phyloP scores from a whole-genome alignment of 2,329 filamentous ascomycete species.

The Aspergillus pseudoterreus region DNA sequence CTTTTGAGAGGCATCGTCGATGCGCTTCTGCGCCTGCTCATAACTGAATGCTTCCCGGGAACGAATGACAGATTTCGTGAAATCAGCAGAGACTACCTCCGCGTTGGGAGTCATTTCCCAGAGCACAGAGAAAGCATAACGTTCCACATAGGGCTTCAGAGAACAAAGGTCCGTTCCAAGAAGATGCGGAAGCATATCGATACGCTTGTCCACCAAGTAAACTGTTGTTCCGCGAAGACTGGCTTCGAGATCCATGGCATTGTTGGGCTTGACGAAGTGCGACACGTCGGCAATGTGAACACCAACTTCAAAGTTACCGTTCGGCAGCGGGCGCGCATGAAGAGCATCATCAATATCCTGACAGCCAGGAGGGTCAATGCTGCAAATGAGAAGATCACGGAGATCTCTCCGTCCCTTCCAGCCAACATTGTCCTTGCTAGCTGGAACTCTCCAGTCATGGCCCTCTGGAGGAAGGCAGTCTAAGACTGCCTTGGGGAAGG shows the following conservation, averaged over 20 bases:
- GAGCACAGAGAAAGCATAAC: slow-evolving; percentile 77
- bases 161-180: slow-evolving; percentile 96
- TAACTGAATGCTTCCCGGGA: slow-evolving; percentile 97
- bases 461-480: slow-evolving; percentile 90
- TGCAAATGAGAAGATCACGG: slow-evolving; percentile 83
- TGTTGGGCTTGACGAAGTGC: slow-evolving; percentile 95
- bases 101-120: slow-evolving; percentile 88
- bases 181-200: slow-evolving; percentile 97
- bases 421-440: slow-evolving; percentile 72
- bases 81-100: slow-evolving; percentile 78
- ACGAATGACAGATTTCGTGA: slow-evolving; percentile 97
- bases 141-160: slow-evolving; percentile 95
- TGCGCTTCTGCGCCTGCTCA: slow-evolving; percentile 88
- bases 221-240: slow-evolving; percentile 93
- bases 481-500: slow-evolving; percentile 91
- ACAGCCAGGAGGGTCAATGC: slow-evolving; percentile 92
- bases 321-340: slow-evolving; percentile 77
- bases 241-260: slow-evolving; percentile 94
- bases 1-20: slow-evolving; percentile 82
- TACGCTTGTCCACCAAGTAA: slow-evolving; percentile 97
- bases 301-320: slow-evolving; percentile 92
- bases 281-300: slow-evolving; percentile 99
- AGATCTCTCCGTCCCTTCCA: slow-evolving; percentile 86
- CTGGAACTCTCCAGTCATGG: slow-evolving; percentile 88
- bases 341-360: slow-evolving; percentile 98